Base-by-base conservation (phyloP, 2,329 filamentous ascomycete genomes). In the Dryadomyces quercivorus region DNA sequence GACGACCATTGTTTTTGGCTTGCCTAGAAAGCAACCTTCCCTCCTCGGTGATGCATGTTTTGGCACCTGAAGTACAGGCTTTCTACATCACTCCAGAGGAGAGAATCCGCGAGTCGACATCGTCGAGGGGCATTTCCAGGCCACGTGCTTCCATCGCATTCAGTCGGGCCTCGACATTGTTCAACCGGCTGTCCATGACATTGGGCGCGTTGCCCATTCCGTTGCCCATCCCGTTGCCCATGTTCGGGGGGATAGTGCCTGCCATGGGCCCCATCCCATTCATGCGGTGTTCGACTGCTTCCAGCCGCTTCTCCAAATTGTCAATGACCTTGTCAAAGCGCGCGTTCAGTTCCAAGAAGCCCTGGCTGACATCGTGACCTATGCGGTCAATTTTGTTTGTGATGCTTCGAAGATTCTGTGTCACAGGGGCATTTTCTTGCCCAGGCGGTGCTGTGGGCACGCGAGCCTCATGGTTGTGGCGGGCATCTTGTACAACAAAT, bases 391-490 rank as follows among this genome's bases (percentile, higher is more conserved):
- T 67, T 67, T 81, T 82, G 63, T 81, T 79, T 7, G 72, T 77
- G 48, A 82, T 70, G 49, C 74, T 79, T 50, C 79, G 73, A 40
- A 82, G 73, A 51, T 73, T 78, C 61, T 80, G 79, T 2, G 76
- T 75, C 56, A 81, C 69, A 1, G 78, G 77, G 5, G 77, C 75
- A 62, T 76, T 78, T 62, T 81, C 78, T 57, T 79, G 75, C 26
- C 77, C 77, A 1, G 77, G 73, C 1, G 73, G 71, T 40, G 74
- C 75, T 18, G 76, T 73, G 9, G 76, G 72, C 51, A 79, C 67
- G 56, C 79, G 76, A 36, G 79, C 75, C 60, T 82, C 79, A 63
- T 82, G 79, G 64, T 82, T 82, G 63, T 82, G 79, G 15, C 77
- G 71, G n/a, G 72, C 65, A 55, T 81, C 77, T 57, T 82, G 79